phyloP scores from a whole-genome alignment of 257 asterid genomes.

The Ehretia macrophylla region DNA sequence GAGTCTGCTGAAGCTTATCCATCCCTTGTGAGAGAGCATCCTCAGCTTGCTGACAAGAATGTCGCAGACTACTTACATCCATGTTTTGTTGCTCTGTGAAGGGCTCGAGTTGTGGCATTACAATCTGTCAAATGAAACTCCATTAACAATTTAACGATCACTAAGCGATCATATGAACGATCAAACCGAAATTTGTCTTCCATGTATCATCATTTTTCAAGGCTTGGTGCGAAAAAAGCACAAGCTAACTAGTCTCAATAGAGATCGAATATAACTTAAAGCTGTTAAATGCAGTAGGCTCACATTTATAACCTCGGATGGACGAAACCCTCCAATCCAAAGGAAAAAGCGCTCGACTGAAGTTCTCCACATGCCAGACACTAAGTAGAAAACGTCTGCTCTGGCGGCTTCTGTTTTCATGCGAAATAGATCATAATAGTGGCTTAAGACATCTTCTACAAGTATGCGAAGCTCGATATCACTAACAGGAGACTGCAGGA shows the following conservation, averaged over 20 bases:
- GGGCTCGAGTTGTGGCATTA: slow-evolving; percentile 67
- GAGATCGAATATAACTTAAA: background rate
- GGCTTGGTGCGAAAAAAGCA: too few species aligned
- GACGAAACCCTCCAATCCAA: slow-evolving; percentile 96
- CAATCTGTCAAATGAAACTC: slow-evolving; percentile 35
- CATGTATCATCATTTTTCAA: too few species aligned
- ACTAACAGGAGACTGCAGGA: slow-evolving; percentile 46
- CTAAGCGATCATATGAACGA: too few species aligned
- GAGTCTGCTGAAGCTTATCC: slow-evolving; percentile 83
- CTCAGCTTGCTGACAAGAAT: slow-evolving; percentile 89
- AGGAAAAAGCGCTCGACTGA: slow-evolving; percentile 80
- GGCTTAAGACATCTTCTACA: slow-evolving; percentile 56
- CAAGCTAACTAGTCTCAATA: too few species aligned
- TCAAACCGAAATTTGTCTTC: too few species aligned
- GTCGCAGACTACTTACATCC: slow-evolving; percentile 46
- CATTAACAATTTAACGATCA: background rate
- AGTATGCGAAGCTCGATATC: slow-evolving; percentile 51
- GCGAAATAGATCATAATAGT: slow-evolving; percentile 65
- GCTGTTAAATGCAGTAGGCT: background rate
- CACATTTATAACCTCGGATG: slow-evolving; percentile 86
- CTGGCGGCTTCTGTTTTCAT: slow-evolving; percentile 78
- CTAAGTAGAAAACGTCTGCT: slow-evolving; percentile 75
- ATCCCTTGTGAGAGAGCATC: slow-evolving; percentile 90
- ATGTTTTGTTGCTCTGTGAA: slow-evolving; percentile 56
- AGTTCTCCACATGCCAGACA: slow-evolving; percentile 81